Evolutionary conservation across 176 grass and related monocot genomes (phyloP).

Genomic region (Avena atlantica): DNA sequence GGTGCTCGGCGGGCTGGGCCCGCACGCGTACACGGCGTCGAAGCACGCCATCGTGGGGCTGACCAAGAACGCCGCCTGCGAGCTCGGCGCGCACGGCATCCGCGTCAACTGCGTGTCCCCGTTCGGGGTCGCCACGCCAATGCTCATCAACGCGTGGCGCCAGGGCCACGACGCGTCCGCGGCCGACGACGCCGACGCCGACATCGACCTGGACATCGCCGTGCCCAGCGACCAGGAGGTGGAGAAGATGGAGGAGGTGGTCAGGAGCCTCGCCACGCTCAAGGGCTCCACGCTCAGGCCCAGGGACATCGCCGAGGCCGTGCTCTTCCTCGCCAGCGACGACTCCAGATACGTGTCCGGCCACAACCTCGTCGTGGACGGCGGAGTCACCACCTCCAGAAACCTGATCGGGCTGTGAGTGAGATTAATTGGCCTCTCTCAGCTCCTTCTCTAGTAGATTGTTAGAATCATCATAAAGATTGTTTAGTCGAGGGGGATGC

Average conservation of each 20-base stretch:
- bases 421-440: not conserved
- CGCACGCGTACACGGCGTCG: slow-evolving; percentile 93
- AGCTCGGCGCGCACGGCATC: slow-evolving; percentile 91
- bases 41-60: slow-evolving; percentile 97
- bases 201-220: slow-evolving; percentile 27
- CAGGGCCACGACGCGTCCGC: slow-evolving; percentile 55
- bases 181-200: slow-evolving; percentile 39
- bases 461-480: not conserved
- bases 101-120: slow-evolving; percentile 98
- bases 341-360: slow-evolving; percentile 91
- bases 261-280: slow-evolving; percentile 74
- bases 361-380: slow-evolving; percentile 98
- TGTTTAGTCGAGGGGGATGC: not conserved
- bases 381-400: slow-evolving; percentile 86
- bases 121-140: slow-evolving; percentile 92
- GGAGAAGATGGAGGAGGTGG: slow-evolving; percentile 83
- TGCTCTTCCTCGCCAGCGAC: slow-evolving; percentile 88
- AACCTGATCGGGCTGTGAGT: slow-evolving; percentile 82
- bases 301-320: slow-evolving; percentile 89
- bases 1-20: slow-evolving; percentile 84
- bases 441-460: slow-evolving; percentile 6
- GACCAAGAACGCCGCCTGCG: slow-evolving; percentile 93
- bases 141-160: slow-evolving; percentile 95
- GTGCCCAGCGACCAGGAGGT: slow-evolving; percentile 67
- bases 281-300: slow-evolving; percentile 73